A percentile compares a stretch with the other conserved stretches of the same genome.
Evolutionary conservation across 2,329 filamentous ascomycete genomes (phyloP).

Genomic region (Podosphaera aphanis): DNA sequence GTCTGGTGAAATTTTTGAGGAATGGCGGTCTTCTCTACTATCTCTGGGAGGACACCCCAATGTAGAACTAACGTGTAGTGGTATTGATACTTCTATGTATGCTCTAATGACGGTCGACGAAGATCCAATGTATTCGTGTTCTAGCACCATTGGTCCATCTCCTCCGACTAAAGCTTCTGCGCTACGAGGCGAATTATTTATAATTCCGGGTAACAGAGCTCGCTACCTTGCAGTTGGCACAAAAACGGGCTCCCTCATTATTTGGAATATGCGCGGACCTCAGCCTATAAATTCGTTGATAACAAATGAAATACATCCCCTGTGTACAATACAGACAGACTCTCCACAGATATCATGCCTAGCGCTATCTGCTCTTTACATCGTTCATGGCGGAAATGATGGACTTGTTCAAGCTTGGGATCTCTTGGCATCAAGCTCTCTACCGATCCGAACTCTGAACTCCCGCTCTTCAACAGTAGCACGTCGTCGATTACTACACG

Average conservation of each 20-base stretch:
- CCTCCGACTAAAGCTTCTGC: slow-evolving; percentile 11
- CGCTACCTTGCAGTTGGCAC: slow-evolving; percentile 68
- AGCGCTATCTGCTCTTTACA: slow-evolving; percentile 61
- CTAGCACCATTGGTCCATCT: slow-evolving; percentile 18
- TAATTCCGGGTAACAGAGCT: slow-evolving; percentile 67
- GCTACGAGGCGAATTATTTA: slow-evolving; percentile 15
- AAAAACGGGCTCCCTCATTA: slow-evolving; percentile 45
- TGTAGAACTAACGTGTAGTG: slow-evolving; percentile 42
- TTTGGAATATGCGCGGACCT: slow-evolving; percentile 65
- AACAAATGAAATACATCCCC: slow-evolving; percentile 37
- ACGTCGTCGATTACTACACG: slow-evolving; percentile 48
- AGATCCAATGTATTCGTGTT: slow-evolving; percentile 46
- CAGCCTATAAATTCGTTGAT: slow-evolving; percentile 28
- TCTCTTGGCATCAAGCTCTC: slow-evolving; percentile 56
- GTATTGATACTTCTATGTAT: slow-evolving; percentile 52
- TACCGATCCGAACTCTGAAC: slow-evolving; percentile 68
- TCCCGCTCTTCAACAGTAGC: slow-evolving; percentile 63
- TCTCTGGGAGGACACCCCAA: slow-evolving; percentile 34
- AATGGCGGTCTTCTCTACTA: slow-evolving; percentile 43
- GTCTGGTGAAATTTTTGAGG: slow-evolving; percentile 20
- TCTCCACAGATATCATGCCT: slow-evolving; percentile 71
- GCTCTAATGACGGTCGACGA: slow-evolving; percentile 50
- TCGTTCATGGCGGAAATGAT: slow-evolving; percentile 85
- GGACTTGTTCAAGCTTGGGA: slow-evolving; percentile 94
- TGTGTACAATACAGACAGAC: slow-evolving; percentile 72